phyloP scores from a whole-genome alignment of 805 yeast genomes.

The Wickerhamiella shivajii region DNA sequence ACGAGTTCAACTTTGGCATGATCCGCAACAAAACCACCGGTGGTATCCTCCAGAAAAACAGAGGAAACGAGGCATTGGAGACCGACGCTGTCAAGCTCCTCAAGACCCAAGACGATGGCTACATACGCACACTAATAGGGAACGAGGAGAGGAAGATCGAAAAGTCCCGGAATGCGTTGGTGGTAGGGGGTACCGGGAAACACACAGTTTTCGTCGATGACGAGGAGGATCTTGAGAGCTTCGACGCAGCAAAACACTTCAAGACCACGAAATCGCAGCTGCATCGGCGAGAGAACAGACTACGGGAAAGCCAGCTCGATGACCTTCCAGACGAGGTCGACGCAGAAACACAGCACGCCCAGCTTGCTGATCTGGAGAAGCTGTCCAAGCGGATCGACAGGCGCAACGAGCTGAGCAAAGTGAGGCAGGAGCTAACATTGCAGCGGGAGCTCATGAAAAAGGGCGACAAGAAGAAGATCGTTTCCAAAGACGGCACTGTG shows the following conservation, averaged over 20 bases:
- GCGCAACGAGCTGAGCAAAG: conserved; percentile 48
- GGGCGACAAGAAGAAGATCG: conserved; percentile 69
- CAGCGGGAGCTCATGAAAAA: conserved; percentile 83
- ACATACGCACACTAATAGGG: conserved; percentile 61
- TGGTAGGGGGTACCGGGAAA: conserved; percentile 38
- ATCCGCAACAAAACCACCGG: conserved; percentile 49
- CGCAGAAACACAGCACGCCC: conserved; percentile 28
- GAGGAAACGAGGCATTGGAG: conserved; percentile 35
- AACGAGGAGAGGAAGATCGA: conserved; percentile 53
- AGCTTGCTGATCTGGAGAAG: conserved; percentile 43
- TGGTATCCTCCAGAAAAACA: conserved; percentile 49
- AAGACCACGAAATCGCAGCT: conserved; percentile 54
- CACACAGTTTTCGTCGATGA: conserved; percentile 79
- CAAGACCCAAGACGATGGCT: conserved; percentile 83
- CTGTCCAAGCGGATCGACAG: conserved; percentile 56
- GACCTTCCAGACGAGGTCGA: conserved; percentile 5
- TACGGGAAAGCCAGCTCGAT: conserved; percentile 43
- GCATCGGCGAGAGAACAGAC: conserved; percentile 54
- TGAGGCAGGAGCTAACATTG: conserved; percentile 56
- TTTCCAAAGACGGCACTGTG: conserved; percentile 49
- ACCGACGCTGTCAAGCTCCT: conserved; percentile 67
- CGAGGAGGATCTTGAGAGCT: conserved; percentile 37
- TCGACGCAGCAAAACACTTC: conserved; percentile 52
- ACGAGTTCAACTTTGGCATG: conserved; percentile 96
- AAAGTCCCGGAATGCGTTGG: conserved; percentile 30